Evolutionary conservation across 441 rosid species (phyloP), one percentile per base, ranked within the genome.

Genomic region (Mallotus japonicus): DNA sequence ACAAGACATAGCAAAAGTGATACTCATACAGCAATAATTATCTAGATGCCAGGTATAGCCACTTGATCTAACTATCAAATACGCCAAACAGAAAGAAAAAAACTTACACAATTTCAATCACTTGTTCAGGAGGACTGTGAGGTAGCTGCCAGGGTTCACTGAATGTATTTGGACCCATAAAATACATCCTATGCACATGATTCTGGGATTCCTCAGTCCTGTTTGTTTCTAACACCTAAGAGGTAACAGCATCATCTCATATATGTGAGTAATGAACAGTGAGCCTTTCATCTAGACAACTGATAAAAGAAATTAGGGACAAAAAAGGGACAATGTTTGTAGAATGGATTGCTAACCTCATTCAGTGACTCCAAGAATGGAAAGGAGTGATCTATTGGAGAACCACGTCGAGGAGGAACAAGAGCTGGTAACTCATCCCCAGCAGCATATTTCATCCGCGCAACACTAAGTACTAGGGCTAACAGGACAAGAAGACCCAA

Each of bases 311-410:
- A 28, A 49, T 5, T 47, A 42, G 0, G 37, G 16, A 22, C 7
- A 28, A 4, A 8, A 28, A 8, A 8, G 50, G 19, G 42, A 42
- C 20, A 14, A 44, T 40, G 55, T 22, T 58, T 19, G 37, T 44
- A 54, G 11, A 37, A 44, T 20, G 70, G 22, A 62, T 2, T 4
- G 37, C 62, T 32, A 9, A 90, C 98, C 98, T 93, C 98, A 75
- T 93, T 93, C 71, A 93, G 72, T 14, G 98, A 93, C 88, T 93
- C 98, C 50, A 93, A 79, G 76, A 93, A 93, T 70, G 98, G 98
- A 73, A 93, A 91, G 6, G 98, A 93, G 80, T 90, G 92, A 82
- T 85, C 91, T 71, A 87, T 83, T 60, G 75, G 85, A 83, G 98
- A 90, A 73, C 83, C 80, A 77, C 77, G 96, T 13, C 82, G 89